phyloP scores from a whole-genome alignment of 2,329 filamentous ascomycete genomes.

The Thelonectria discophora region DNA sequence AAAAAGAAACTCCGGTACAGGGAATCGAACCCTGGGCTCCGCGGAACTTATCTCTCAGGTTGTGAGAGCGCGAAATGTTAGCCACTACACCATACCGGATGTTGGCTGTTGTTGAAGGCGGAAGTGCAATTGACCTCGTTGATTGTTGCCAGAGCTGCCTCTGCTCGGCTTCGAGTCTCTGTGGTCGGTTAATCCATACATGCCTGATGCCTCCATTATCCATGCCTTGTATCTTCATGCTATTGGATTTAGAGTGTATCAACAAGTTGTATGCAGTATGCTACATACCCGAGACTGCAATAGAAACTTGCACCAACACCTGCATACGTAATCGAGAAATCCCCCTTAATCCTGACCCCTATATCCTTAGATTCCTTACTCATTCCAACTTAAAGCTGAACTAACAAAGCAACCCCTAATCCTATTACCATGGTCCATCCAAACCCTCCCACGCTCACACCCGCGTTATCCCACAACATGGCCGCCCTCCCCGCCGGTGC shows the following conservation, averaged over 20 bases:
- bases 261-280: no score
- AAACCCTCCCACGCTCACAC: not conserved
- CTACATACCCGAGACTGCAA: no score
- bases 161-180: no score
- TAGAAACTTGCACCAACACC: no score
- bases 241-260: not conserved
- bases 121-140: no score
- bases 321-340: no score
- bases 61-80: conserved; percentile 39
- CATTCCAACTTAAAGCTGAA: not conserved
- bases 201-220: no score
- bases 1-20: conserved; percentile 37
- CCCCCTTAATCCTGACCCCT: no score
- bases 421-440: not conserved
- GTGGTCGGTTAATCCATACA: no score
- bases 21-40: conserved; percentile 43
- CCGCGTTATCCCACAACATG: conserved; percentile 36
- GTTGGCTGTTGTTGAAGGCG: not conserved
- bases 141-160: no score
- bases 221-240: no score
- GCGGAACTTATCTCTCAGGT: conserved; percentile 36
- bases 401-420: not conserved
- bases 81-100: conserved; percentile 44
- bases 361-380: not conserved
- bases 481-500: conserved; percentile 46